phyloP scores from a whole-genome alignment of 129 eudicot species.

The Escallonia rubra region DNA sequence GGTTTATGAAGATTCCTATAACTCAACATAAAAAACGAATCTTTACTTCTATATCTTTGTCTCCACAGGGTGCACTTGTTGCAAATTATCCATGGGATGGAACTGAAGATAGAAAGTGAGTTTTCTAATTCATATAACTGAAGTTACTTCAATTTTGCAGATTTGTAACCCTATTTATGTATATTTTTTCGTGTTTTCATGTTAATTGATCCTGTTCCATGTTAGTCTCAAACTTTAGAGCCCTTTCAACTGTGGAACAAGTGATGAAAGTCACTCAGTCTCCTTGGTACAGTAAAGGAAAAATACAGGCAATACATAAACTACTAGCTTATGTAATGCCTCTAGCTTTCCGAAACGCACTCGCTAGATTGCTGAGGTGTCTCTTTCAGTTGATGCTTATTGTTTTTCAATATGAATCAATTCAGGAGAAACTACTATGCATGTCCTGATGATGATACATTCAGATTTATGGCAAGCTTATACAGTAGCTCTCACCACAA shows the following conservation, averaged over 20 bases:
- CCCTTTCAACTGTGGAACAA: too few species aligned
- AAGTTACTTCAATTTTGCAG: neutral
- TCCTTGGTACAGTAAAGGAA: too few species aligned
- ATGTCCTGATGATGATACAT: slow-evolving; percentile 91
- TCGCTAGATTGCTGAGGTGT: neutral
- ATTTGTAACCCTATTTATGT: neutral
- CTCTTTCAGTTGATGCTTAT: neutral
- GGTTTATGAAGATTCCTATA: neutral
- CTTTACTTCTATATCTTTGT: slow-evolving; percentile 6
- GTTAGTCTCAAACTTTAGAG: neutral
- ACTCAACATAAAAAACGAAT: neutral
- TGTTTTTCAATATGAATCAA: slow-evolving; percentile 5
- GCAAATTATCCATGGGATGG: slow-evolving; percentile 99
- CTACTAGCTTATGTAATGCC: too few species aligned
- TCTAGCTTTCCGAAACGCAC: neutral
- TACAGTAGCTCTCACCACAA: slow-evolving; percentile 79
- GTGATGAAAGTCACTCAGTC: too few species aligned
- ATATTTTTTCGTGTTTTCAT: neutral
- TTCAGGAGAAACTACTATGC: slow-evolving; percentile 71
- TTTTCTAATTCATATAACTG: slow-evolving; percentile 1
- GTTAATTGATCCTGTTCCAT: neutral
- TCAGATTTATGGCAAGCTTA: slow-evolving; percentile 75
- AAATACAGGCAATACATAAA: too few species aligned
- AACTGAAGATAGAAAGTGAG: slow-evolving; percentile 63
- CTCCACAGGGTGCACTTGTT: slow-evolving; percentile 88